These are phyloP conservation scores for Periconia sp. DNA, from an alignment of 2,329 filamentous ascomycete genomes.

Conservation along the genomic window DNA sequence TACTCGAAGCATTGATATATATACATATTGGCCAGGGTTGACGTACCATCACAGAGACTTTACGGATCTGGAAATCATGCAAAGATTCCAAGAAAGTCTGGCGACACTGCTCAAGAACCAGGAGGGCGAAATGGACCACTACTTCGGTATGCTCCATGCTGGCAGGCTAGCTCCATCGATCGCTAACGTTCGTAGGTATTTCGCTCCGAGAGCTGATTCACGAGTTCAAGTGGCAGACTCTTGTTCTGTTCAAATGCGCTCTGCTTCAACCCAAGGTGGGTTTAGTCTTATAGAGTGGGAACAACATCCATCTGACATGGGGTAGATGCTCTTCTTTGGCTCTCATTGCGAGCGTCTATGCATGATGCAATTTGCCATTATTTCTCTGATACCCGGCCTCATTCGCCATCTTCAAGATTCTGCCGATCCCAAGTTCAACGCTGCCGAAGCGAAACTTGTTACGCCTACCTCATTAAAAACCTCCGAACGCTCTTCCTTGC, in stretches of 20 bases:
- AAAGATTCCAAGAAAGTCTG: slow-evolving; percentile 87
- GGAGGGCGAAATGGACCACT: slow-evolving; percentile 78
- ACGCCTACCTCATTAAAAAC: slow-evolving; percentile 85
- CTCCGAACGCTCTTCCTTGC: slow-evolving; percentile 85
- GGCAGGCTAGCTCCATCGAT: neutral
- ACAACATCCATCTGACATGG: slow-evolving; percentile 12
- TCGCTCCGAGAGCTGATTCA: slow-evolving; percentile 89
- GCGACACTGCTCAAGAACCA: slow-evolving; percentile 60
- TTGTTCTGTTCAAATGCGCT: slow-evolving; percentile 92
- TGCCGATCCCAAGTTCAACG: slow-evolving; percentile 89
- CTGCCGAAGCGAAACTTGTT: slow-evolving; percentile 72
- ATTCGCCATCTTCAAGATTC: slow-evolving; percentile 92
- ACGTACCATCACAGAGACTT: slow-evolving; percentile 64
- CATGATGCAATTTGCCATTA: slow-evolving; percentile 97
- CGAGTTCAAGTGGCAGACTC: slow-evolving; percentile 91
- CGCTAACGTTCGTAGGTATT: slow-evolving; percentile 48
- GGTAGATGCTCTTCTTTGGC: slow-evolving; percentile 95
- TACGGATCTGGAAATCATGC: slow-evolving; percentile 83
- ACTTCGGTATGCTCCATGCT: slow-evolving; percentile 66
- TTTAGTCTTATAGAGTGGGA: neutral
- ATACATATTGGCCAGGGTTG: slow-evolving; percentile 6
- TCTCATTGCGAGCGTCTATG: slow-evolving; percentile 94
- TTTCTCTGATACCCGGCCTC: slow-evolving; percentile 91
- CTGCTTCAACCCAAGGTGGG: slow-evolving; percentile 89
- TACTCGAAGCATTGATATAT: slow-evolving; percentile 36